Conservation (phyloP, 208 protist genomes). For the Naegleria gruberi region DNA sequence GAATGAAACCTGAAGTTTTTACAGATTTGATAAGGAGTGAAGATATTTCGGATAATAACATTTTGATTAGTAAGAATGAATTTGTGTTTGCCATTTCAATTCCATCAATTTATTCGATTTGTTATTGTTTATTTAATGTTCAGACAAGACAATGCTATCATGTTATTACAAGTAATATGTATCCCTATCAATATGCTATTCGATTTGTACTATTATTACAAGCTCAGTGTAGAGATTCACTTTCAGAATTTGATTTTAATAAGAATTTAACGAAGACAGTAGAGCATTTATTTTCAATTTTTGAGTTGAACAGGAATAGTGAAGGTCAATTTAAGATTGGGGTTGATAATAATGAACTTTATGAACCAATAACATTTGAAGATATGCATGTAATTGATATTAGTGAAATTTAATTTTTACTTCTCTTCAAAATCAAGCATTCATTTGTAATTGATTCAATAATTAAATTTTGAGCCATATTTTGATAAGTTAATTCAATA, state of each 20-base stretch:
- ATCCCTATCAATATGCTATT: background rate
- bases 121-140: background rate
- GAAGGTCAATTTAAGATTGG: background rate
- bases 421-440: background rate
- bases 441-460: background rate
- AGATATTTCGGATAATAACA: background rate
- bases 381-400: background rate
- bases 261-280: background rate
- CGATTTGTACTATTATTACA: background rate
- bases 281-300: background rate
- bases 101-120: background rate
- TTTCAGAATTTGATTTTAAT: background rate
- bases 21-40: background rate
- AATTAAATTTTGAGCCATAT: background rate
- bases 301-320: background rate
- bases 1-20: background rate
- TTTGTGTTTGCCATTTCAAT: background rate
- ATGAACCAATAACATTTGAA: background rate
- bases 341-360: background rate
- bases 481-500: background rate
- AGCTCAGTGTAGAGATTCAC: background rate
- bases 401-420: background rate
- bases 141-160: background rate
- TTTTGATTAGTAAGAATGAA: background rate
- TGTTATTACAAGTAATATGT: background rate